Evolutionary conservation across 768 basidiomycete species (phyloP), one percentile per base, ranked within the genome.

Genomic region (Collybiopsis confluens): DNA sequence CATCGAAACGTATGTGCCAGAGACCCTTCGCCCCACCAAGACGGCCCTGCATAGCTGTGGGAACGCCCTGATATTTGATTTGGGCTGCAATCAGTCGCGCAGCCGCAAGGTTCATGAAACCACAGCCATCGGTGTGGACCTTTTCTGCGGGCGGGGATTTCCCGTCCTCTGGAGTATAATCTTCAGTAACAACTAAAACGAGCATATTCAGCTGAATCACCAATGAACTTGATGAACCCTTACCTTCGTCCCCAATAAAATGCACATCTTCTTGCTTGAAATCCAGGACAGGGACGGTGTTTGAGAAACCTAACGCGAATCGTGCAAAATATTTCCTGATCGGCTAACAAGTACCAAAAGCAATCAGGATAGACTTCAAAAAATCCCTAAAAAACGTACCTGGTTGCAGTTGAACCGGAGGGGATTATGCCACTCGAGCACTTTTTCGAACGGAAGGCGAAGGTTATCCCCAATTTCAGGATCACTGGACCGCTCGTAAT

Each of bases 61-160:
- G 81, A 3, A 75, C 68, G 11, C 9, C 56, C 4, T 40, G 1
- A 10, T 64, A 72, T 15, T 65, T 65, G 50, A 80, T 59, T 0
- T 64, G 56, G 9, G 62, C 62, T 26, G 68, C 70, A 3, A 86
- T 80, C 0, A 59, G 52, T 1, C 66, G 63, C 0, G 85, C 66
- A 0, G 76, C 82, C 0, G 78, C 71, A 9, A 72, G 74, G 60
- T 86, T 90, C 1, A 88, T 82, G 18, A 80, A 70, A 0, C 89
- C 87, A 65, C 86, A 88, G 0, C 89, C 89, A 61, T 90, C 89
- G 0, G 88, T 90, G 71, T 87, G 79, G 4, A 79, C 72, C 47
- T 82, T 75, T 26, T 86, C 80, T 0, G 85, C 69, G 1, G 78
- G 75, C 0, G 79, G 60, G n/a, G n/a, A n/a, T 59, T 81, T 64